phyloP scores from a whole-genome alignment of 306 rosid species.

The Abrus pulchellus region DNA sequence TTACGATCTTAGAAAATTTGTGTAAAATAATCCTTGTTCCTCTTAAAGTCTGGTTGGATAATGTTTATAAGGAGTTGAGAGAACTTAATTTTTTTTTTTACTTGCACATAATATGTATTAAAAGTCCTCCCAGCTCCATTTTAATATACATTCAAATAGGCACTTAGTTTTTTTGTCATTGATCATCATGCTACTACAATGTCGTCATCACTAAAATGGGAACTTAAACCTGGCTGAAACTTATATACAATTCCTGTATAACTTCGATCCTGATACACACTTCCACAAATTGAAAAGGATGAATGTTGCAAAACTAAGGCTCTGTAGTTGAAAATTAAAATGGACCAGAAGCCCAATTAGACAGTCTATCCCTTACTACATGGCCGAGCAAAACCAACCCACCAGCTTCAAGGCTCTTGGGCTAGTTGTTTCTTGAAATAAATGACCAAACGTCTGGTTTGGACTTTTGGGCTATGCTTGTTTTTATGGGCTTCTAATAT shows the following conservation, averaged over 20 bases:
- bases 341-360: constrained; percentile 11
- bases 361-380: constrained; percentile 11
- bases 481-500: background rate
- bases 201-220: constrained; percentile 27
- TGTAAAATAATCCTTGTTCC: background rate
- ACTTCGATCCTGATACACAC: constrained; percentile 17
- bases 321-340: constrained; percentile 33
- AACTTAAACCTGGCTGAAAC: constrained; percentile 11
- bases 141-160: too few relatives aligned
- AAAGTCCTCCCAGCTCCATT: too few relatives aligned
- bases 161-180: background rate
- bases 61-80: too few relatives aligned
- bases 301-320: constrained; percentile 33
- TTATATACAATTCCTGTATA: constrained; percentile 10
- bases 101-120: too few relatives aligned
- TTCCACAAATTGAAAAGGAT: constrained; percentile 15
- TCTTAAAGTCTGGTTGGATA: background rate
- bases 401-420: background rate
- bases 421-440: background rate
- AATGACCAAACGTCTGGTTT: background rate
- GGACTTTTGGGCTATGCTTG: background rate
- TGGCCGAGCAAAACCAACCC: constrained; percentile 40
- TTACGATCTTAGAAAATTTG: background rate
- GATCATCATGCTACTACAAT: constrained; percentile 9
- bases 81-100: too few relatives aligned